Conservation (phyloP, 75 land plant genomes). For the Ceratopteris richardii region DNA sequence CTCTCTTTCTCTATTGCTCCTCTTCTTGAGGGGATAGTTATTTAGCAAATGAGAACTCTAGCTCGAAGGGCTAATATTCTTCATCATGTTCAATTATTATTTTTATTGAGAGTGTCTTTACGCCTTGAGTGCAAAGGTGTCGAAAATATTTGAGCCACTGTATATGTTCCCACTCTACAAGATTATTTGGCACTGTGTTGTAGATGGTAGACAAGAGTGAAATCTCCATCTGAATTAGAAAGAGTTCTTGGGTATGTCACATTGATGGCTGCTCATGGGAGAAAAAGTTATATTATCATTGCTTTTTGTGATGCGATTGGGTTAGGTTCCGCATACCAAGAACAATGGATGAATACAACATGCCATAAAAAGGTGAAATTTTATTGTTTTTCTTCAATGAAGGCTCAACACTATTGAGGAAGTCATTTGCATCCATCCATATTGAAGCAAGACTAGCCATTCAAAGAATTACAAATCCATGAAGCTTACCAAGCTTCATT, state of each 20-base stretch:
- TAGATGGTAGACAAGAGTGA: background rate
- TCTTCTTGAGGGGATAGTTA: conserved; percentile 8
- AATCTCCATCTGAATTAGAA: background rate
- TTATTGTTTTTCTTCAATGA: conserved; percentile 15
- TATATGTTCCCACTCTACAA: conserved; percentile 60
- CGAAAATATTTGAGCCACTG: conserved; percentile 68
- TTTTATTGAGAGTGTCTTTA: conserved; percentile 53
- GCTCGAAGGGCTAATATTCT: background rate
- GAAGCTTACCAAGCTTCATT: too few relatives aligned
- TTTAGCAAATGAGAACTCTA: conserved; percentile 6
- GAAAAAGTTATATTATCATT: conserved; percentile 9
- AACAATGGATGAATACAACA: conserved; percentile 14
- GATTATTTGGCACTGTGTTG: too few relatives aligned
- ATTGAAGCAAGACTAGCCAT: conserved; percentile 4
- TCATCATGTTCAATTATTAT: conserved; percentile 6
- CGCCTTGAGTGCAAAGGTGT: conserved; percentile 56
- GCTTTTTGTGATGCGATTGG: conserved; percentile 17
- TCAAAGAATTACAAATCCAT: background rate
- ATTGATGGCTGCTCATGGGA: conserved; percentile 16
- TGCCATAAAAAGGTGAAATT: conserved; percentile 5
- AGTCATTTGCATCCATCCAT: conserved; percentile 11
- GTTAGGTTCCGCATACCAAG: conserved; percentile 9
- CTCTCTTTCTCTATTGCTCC: too few relatives aligned
- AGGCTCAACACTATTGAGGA: conserved; percentile 15
- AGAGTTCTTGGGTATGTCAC: conserved; percentile 15